Conservation (phyloP, 192 early-diverging fungal species). For the Coemansia guatemalensis region DNA sequence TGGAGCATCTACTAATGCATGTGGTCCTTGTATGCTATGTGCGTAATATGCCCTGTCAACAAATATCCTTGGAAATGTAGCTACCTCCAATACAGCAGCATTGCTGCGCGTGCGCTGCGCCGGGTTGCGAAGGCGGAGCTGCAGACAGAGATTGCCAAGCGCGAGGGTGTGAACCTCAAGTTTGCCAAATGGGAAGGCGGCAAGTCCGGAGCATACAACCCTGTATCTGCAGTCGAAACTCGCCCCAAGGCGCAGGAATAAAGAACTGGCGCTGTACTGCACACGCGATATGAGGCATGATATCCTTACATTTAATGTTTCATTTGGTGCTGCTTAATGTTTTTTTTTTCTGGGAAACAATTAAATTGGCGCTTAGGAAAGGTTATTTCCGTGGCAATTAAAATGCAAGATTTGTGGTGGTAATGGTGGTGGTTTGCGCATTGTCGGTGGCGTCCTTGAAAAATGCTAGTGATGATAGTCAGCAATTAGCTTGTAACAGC, state of each 20-base stretch:
- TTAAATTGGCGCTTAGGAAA: background rate
- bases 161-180: slow-evolving; percentile 43
- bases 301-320: too few relatives aligned
- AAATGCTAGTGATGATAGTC: too few relatives aligned
- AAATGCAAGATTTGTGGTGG: too few relatives aligned
- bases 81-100: slow-evolving; percentile 55
- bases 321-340: background rate
- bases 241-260: slow-evolving; percentile 47
- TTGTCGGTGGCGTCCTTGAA: too few relatives aligned
- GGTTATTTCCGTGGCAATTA: too few relatives aligned
- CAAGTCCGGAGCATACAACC: slow-evolving; percentile 33
- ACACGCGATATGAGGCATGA: too few relatives aligned
- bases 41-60: too few relatives aligned
- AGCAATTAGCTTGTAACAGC: too few relatives aligned
- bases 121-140: slow-evolving; percentile 46
- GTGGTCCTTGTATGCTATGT: background rate
- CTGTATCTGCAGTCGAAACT: slow-evolving; percentile 34
- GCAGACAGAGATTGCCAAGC: slow-evolving; percentile 49
- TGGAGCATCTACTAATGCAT: background rate
- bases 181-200: slow-evolving; percentile 49
- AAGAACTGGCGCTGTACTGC: background rate
- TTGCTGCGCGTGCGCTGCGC: slow-evolving; percentile 52
- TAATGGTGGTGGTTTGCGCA: too few relatives aligned
- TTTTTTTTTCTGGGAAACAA: background rate
- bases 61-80: slow-evolving; percentile 11